phyloP scores from a whole-genome alignment of 73 alveolate genomes.

The Tetrahymena borealis region DNA sequence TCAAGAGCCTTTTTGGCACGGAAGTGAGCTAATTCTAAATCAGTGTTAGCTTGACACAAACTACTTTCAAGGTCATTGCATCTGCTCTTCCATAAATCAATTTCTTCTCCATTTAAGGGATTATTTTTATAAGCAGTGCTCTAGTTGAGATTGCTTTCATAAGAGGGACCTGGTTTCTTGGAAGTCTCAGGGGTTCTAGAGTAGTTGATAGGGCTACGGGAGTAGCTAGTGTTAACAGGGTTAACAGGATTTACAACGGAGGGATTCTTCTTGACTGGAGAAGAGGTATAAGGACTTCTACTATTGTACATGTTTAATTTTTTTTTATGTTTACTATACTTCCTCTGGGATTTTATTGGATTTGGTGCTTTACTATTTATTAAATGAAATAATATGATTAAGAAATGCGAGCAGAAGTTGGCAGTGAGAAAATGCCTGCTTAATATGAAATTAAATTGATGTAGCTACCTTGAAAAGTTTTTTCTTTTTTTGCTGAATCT shows the following conservation, averaged over 20 bases:
- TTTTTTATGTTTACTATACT: neutral
- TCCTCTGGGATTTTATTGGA: too few species aligned
- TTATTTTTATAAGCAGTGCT: neutral
- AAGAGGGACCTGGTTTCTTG: neutral
- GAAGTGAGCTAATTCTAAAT: conserved; percentile 1
- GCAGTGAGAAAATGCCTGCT: neutral
- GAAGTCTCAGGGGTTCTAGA: neutral
- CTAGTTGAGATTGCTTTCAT: neutral
- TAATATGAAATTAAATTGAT: neutral
- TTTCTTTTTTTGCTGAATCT: neutral
- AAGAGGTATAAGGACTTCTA: neutral
- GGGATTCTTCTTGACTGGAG: neutral
- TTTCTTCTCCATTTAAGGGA: neutral
- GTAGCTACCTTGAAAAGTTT: neutral
- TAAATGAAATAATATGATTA: neutral
- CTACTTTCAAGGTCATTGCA: neutral
- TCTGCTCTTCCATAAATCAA: neutral
- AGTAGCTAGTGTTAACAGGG: conserved; percentile 1
- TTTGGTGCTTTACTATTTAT: neutral
- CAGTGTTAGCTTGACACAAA: neutral
- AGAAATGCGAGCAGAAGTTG: neutral
- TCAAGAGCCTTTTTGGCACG: conserved; percentile 3
- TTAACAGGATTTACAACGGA: neutral
- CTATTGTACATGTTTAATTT: neutral
- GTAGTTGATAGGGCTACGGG: neutral